Evolutionary conservation across 352 stramenopile species (phyloP).

Genomic region (Globisporangium rhizosaccharum): DNA sequence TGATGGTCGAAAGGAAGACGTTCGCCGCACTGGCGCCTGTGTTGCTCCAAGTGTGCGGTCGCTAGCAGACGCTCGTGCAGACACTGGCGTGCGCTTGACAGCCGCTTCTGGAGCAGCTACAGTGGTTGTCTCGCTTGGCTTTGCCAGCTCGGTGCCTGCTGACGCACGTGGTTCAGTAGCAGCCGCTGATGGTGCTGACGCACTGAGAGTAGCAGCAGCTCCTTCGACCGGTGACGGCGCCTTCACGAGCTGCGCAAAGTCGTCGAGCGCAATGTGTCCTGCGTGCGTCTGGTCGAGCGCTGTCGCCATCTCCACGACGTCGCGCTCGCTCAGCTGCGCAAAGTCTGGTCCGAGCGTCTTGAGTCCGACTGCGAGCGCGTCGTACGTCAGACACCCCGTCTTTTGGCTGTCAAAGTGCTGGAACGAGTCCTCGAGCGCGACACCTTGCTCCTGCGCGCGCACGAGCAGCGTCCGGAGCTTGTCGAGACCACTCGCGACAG

Average conservation of each 20-base stretch:
- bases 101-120: background rate
- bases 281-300: conserved; percentile 27
- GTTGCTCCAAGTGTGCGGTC: too few relatives aligned
- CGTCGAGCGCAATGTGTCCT: conserved; percentile 28
- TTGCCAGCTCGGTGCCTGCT: background rate
- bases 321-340: conserved; percentile 20
- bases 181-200: background rate
- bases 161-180: background rate
- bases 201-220: background rate
- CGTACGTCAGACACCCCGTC: conserved; percentile 44
- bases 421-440: conserved; percentile 51
- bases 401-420: conserved; percentile 76
- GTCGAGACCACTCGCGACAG: conserved; percentile 16
- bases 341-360: conserved; percentile 39
- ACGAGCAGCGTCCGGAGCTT: conserved; percentile 45
- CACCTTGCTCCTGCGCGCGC: conserved; percentile 35
- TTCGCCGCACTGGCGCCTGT: conserved; percentile 12
- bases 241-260: conserved; percentile 31
- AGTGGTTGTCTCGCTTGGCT: too few relatives aligned
- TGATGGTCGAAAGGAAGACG: conserved; percentile 10
- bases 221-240: background rate
- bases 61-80: conserved; percentile 1
- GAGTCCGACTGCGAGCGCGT: conserved; percentile 46
- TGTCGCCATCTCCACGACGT: conserved; percentile 27
- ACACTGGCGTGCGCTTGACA: conserved; percentile 1